Conservation (phyloP, 192 early-diverging fungal species). For the Phlyctochytrium planicorne region DNA sequence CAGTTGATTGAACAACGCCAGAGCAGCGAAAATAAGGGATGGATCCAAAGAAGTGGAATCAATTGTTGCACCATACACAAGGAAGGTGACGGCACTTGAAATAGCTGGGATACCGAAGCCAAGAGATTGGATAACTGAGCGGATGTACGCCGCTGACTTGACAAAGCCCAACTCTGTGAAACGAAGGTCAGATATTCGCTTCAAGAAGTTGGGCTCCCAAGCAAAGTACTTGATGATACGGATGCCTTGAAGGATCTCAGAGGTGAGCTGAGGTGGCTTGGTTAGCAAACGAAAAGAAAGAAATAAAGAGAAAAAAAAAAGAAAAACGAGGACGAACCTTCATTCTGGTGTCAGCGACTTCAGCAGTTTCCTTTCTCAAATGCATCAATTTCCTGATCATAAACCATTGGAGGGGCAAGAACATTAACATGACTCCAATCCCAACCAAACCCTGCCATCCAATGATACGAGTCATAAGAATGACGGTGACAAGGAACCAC, state of each 20-base stretch:
- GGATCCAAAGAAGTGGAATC: constrained; percentile 26
- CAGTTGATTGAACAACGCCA: constrained; percentile 24
- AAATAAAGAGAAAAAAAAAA: background rate
- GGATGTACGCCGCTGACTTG: background rate
- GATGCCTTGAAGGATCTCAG: constrained; percentile 70
- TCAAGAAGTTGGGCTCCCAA: constrained; percentile 64
- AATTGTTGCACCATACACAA: constrained; percentile 36
- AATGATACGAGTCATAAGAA: constrained; percentile 17
- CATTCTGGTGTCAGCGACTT: constrained; percentile 70
- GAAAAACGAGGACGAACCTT: constrained; percentile 25
- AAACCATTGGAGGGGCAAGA: constrained; percentile 40
- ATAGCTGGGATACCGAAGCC: constrained; percentile 39
- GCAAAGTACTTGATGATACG: constrained; percentile 76
- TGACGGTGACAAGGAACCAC: constrained; percentile 15
- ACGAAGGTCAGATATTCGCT: constrained; percentile 56
- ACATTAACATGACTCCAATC: constrained; percentile 40
- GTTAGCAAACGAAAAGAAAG: too few relatives aligned
- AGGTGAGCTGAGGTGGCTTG: constrained; percentile 51
- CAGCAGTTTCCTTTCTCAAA: constrained; percentile 41
- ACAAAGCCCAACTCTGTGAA: constrained; percentile 30
- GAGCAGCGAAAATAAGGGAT: constrained; percentile 43
- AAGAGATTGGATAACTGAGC: constrained; percentile 32
- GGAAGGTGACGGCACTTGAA: constrained; percentile 37
- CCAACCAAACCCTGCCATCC: constrained; percentile 42
- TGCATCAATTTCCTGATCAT: constrained; percentile 35